A percentile compares a stretch with the other conserved stretches of the same genome.
These are phyloP conservation scores for Solanum verrucosum DNA, from an alignment of 257 asterid species.

Conservation along the genomic window DNA sequence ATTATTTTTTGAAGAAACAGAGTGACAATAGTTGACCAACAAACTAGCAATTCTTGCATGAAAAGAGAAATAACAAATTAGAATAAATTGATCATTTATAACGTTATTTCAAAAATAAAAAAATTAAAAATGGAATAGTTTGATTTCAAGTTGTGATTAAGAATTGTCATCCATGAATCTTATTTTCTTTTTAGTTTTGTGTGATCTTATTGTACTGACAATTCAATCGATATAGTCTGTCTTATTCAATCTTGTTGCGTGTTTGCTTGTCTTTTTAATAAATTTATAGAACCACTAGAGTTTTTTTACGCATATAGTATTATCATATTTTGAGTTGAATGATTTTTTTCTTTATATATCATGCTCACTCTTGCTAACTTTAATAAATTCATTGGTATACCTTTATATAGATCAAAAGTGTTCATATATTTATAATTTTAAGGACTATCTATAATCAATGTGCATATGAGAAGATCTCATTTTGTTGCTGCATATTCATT, in stretches of 20 bases:
- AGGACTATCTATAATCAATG: neutral
- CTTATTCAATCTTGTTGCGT: too few relatives aligned
- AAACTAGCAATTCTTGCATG: neutral
- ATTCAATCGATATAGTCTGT: neutral
- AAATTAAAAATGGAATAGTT: neutral
- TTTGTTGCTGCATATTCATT: neutral
- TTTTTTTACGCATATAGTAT: neutral
- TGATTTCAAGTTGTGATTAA: neutral
- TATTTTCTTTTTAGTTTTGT: neutral
- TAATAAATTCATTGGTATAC: neutral
- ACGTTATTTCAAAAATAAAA: neutral
- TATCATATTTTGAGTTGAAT: neutral
- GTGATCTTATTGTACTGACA: neutral
- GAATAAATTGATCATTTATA: neutral
- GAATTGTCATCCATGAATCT: neutral
- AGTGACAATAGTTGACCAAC: neutral
- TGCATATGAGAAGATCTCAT: neutral
- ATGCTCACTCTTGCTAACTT: neutral
- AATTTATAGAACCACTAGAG: too few relatives aligned
- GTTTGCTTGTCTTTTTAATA: too few relatives aligned
- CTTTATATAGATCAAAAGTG: neutral
- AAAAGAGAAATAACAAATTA: neutral
- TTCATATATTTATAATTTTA: neutral
- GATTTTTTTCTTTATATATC: neutral
- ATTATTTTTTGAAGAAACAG: neutral